Conservation (phyloP, 2,329 filamentous ascomycete genomes). For the Scolecobasidium constrictum region DNA sequence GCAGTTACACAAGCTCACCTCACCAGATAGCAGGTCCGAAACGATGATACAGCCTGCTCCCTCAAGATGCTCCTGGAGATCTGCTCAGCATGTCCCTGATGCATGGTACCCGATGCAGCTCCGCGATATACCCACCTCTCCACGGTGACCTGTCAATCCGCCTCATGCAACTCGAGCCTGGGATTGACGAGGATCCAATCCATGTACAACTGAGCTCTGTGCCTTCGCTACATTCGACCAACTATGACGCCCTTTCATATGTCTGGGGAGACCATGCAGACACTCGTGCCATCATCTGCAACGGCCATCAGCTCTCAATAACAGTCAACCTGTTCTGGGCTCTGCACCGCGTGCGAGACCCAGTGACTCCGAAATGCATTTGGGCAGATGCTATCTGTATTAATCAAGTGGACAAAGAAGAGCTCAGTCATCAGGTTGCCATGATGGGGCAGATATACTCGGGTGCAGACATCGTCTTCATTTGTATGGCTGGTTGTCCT, state of each 20-base stretch:
- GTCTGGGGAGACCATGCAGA: not conserved
- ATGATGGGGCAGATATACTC: slow-evolving; percentile 9
- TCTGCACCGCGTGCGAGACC: slow-evolving; percentile 1
- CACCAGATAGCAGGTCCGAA: too few relatives aligned
- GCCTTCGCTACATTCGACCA: not conserved
- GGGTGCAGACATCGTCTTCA: not conserved
- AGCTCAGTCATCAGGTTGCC: slow-evolving; percentile 8
- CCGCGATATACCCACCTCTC: too few relatives aligned
- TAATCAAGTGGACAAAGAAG: slow-evolving; percentile 6
- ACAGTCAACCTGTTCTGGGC: slow-evolving; percentile 1
- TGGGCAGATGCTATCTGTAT: slow-evolving; percentile 12
- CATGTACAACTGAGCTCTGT: not conserved
- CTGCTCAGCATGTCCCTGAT: too few relatives aligned
- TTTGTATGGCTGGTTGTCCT: slow-evolving; percentile 9
- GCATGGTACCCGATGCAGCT: too few relatives aligned
- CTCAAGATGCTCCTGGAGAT: too few relatives aligned
- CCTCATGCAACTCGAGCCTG: not conserved
- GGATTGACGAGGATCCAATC: not conserved
- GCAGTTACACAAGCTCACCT: too few relatives aligned
- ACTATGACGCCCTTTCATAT: not conserved
- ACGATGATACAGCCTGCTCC: too few relatives aligned
- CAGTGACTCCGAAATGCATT: not conserved
- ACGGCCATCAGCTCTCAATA: not conserved
- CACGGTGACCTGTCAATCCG: too few relatives aligned
- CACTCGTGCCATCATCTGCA: not conserved